Percentiles rank a stretch among this genome's conserved stretches.
phyloP scores from a whole-genome alignment of 805 yeast species.

The Phaffomyces thermotolerans region DNA sequence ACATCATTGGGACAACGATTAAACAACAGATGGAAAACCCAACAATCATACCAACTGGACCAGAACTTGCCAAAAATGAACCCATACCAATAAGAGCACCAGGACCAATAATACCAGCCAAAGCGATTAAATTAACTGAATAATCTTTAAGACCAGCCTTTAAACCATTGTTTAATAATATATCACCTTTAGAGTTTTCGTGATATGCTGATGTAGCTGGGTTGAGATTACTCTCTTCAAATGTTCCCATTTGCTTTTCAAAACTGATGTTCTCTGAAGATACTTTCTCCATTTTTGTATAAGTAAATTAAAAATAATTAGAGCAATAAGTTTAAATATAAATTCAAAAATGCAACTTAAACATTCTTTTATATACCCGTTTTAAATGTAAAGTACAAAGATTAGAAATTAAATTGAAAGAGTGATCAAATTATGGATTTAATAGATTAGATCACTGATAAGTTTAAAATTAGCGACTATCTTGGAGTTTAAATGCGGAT shows the following conservation, averaged over 20 bases:
- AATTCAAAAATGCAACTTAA: too few relatives aligned
- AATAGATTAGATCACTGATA: too few relatives aligned
- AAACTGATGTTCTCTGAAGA: background rate
- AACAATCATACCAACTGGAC: slow-evolving; percentile 45
- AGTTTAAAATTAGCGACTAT: too few relatives aligned
- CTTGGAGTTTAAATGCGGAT: too few relatives aligned
- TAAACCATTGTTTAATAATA: slow-evolving; percentile 28
- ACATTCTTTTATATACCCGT: too few relatives aligned
- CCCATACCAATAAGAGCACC: slow-evolving; percentile 51
- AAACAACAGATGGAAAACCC: slow-evolving; percentile 49
- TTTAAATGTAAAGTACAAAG: too few relatives aligned
- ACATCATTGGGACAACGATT: slow-evolving; percentile 48
- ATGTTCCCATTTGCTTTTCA: background rate
- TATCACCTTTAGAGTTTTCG: slow-evolving; percentile 19
- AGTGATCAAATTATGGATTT: too few relatives aligned
- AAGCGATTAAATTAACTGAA: slow-evolving; percentile 43
- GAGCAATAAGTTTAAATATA: too few relatives aligned
- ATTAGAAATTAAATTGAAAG: too few relatives aligned
- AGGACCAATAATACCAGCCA: slow-evolving; percentile 57
- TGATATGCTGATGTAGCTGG: slow-evolving; percentile 10
- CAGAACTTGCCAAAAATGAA: slow-evolving; percentile 40
- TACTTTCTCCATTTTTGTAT: background rate
- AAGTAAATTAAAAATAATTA: too few relatives aligned
- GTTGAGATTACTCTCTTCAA: background rate
- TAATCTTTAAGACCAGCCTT: slow-evolving; percentile 43